Conservation (phyloP, 768 basidiomycete genomes). For the Suillus brevipes region DNA sequence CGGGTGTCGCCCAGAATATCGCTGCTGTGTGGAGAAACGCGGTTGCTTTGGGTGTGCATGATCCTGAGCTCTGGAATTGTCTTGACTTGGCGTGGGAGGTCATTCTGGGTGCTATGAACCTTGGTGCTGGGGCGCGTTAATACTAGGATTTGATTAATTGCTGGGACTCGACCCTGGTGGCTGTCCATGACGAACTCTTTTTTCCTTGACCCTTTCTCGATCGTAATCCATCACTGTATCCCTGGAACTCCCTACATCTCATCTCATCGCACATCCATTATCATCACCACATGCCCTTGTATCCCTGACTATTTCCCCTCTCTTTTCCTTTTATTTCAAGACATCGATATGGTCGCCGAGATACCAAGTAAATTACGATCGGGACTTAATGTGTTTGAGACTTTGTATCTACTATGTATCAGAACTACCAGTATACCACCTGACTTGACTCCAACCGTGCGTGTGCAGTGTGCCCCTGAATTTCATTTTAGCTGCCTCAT, state of each 20-base stretch:
- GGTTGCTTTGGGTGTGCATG: conserved; percentile 66
- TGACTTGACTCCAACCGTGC: background rate
- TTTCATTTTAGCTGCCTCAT: background rate
- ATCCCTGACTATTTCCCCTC: conserved; percentile 24
- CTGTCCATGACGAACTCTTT: background rate
- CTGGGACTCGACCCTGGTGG: conserved; percentile 10
- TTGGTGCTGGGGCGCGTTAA: conserved; percentile 44
- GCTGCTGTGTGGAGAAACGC: conserved; percentile 75
- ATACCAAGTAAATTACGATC: conserved; percentile 32
- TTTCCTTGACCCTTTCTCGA: background rate
- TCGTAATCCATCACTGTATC: conserved; percentile 13
- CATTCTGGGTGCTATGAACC: conserved; percentile 58
- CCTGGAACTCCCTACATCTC: conserved; percentile 24
- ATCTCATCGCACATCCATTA: conserved; percentile 22
- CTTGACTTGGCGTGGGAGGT: conserved; percentile 71
- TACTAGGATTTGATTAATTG: background rate
- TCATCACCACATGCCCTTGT: conserved; percentile 24
- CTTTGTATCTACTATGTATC: conserved; percentile 30
- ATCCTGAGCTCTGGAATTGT: conserved; percentile 63
- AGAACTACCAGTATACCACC: background rate
- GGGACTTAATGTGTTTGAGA: conserved; percentile 26
- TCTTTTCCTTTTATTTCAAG: conserved; percentile 2
- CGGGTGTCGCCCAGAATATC: conserved; percentile 48
- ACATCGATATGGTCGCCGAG: conserved; percentile 21
- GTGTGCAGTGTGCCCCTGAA: background rate